Evolutionary conservation across 1,139 yeast genomes (phyloP), one percentile per base, ranked within the genome.

Genomic region (Yamadazyma oceani): DNA sequence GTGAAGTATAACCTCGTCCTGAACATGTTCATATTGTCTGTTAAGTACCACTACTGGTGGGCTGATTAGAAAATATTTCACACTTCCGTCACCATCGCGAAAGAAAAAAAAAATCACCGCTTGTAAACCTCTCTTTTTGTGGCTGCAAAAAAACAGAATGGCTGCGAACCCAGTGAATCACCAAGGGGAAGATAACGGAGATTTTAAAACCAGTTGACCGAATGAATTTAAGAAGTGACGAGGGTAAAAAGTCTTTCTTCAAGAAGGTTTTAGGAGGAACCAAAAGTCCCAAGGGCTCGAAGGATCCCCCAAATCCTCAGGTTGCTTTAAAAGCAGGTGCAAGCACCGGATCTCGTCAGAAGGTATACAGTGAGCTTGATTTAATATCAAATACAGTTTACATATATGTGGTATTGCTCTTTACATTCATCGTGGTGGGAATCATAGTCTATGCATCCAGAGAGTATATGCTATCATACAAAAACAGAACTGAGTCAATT

Each of bases 371-470:
- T 5, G 35, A 50, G 8, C 31, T 35, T 19, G 58, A 54, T 13
- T 37, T 62, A n/a, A 37, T 62, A 3, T 52, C 66, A n/a, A 60
- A 57, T 39, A 50, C 58, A 3, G 44, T 60, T n/a, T 63, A 62
- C 40, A 52, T 61, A 3, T 62, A 62, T 34, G 37, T 61, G 31
- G 41, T 60, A 2, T 37, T 63, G n/a, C 48, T 61, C 10, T 48
- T 60, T 22, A 37, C 38, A 3, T 49, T 53, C 9, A 44, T 58
- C 3, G 54, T 60, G 2, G 5, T 52, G 2, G 62, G 58, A 2
- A 57, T 56, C 0, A 31, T 55, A 1, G 32, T 49, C 2, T 64
- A 60, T 51, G 66, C 57, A 0, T 22, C 56, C 2, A 45, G 68
- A 39, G 68, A 64, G 41, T 62, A 57, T 37, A 36, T 40, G 14